Conservation (phyloP, 129 eudicot genomes). For the Helianthus tuberosus region DNA sequence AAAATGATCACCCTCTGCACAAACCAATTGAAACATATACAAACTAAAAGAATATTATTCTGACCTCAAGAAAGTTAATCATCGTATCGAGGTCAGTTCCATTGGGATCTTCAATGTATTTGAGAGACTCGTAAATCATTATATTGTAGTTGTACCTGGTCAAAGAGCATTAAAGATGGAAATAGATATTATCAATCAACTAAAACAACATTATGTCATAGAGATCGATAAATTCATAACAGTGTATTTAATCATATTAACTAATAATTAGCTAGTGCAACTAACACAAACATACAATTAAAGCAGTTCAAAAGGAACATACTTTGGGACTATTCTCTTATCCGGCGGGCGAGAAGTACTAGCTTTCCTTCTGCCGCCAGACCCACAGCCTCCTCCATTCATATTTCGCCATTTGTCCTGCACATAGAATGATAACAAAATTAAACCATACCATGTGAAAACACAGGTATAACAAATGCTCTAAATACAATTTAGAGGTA, state of each 20-base stretch:
- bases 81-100: constrained; percentile 45
- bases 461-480: neutral
- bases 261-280: neutral
- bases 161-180: neutral
- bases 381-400: constrained; percentile 6
- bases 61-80: constrained; percentile 49
- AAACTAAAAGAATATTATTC: neutral
- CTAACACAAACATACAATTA: neutral
- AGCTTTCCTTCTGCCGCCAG: neutral
- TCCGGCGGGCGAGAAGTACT: constrained; percentile 17
- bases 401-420: constrained; percentile 66
- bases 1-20: neutral
- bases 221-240: neutral
- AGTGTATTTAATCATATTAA: neutral
- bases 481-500: neutral
- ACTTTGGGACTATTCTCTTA: constrained; percentile 27
- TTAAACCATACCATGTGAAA: neutral
- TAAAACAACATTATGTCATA: constrained; percentile 4
- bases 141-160: constrained; percentile 32
- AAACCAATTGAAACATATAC: neutral
- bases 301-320: neutral
- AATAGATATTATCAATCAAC: neutral
- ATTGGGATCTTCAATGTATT: constrained; percentile 35
- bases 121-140: constrained; percentile 50
- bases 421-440: neutral